A percentile compares a stretch with the other conserved stretches of the same genome.
These are phyloP conservation scores for Ceriops zippeliana DNA, from an alignment of 345 rosid genomes.

Conservation along the genomic window DNA sequence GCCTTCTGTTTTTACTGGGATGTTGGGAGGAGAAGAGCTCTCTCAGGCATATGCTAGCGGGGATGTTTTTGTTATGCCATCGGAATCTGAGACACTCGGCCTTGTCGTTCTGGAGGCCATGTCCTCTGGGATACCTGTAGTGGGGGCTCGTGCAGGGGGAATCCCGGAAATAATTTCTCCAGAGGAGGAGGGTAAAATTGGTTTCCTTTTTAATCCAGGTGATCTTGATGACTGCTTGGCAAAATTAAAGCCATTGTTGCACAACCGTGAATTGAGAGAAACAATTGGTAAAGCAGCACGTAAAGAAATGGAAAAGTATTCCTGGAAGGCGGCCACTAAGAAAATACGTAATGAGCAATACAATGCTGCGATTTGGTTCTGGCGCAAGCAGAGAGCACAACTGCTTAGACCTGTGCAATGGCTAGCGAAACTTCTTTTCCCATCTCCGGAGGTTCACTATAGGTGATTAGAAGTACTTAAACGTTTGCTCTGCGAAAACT, in stretches of 20 bases:
- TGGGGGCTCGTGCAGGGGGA: slow-evolving; percentile 92
- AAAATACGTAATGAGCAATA: slow-evolving; percentile 88
- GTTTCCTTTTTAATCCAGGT: slow-evolving; percentile 72
- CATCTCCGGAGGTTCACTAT: slow-evolving; percentile 47
- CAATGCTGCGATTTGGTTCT: slow-evolving; percentile 95
- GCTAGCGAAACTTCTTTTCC: slow-evolving; percentile 63
- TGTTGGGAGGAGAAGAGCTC: slow-evolving; percentile 84
- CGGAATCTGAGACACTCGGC: slow-evolving; percentile 96
- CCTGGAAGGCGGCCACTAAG: slow-evolving; percentile 90
- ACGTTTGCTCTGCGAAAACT: not conserved
- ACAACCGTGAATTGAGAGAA: slow-evolving; percentile 54
- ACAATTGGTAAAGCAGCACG: slow-evolving; percentile 83
- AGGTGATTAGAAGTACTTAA: slow-evolving; percentile 11
- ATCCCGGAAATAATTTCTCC: slow-evolving; percentile 90
- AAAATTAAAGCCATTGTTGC: slow-evolving; percentile 55
- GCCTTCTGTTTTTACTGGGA: slow-evolving; percentile 93
- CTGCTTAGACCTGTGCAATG: slow-evolving; percentile 72
- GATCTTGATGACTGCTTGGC: slow-evolving; percentile 79
- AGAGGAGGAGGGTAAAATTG: slow-evolving; percentile 84
- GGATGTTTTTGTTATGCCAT: slow-evolving; percentile 92
- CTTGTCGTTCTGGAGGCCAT: slow-evolving; percentile 94
- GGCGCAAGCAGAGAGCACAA: slow-evolving; percentile 78
- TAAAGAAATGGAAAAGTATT: slow-evolving; percentile 81
- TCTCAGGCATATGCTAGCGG: slow-evolving; percentile 98
- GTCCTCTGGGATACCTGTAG: slow-evolving; percentile 93